These are phyloP conservation scores for Cyclotella atomus DNA, from an alignment of 108 stramenopile genomes.

Conservation along the genomic window DNA sequence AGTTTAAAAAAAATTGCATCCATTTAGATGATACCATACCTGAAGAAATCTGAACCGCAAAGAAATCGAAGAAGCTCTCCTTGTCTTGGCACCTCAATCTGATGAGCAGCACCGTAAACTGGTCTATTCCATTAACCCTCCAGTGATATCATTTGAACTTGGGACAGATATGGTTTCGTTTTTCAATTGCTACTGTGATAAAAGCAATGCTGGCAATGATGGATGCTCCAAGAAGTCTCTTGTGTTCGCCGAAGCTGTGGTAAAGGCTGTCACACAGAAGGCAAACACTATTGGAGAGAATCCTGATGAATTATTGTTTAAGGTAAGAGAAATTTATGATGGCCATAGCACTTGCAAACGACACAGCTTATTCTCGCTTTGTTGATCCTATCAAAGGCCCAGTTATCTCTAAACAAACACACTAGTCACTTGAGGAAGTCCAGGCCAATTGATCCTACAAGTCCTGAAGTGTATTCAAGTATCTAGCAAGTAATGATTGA, in stretches of 20 bases:
- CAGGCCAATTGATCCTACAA: background rate
- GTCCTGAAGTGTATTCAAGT: constrained; percentile 14
- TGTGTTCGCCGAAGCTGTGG: background rate
- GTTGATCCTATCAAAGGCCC: background rate
- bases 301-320: background rate
- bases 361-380: background rate
- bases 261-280: constrained; percentile 7
- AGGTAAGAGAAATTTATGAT: constrained; percentile 11
- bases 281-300: background rate
- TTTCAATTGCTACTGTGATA: constrained; percentile 9
- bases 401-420: background rate
- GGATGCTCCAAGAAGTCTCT: constrained; percentile 8
- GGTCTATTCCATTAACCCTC: background rate
- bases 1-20: too few relatives aligned
- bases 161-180: constrained; percentile 7
- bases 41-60: constrained; percentile 11
- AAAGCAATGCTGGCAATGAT: constrained; percentile 12
- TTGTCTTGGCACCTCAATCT: constrained; percentile 10
- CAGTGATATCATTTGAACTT: constrained; percentile 7
- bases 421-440: constrained; percentile 12
- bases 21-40: constrained; percentile 2
- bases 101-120: constrained; percentile 5
- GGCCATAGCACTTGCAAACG: background rate
- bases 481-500: constrained; percentile 2
- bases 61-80: constrained; percentile 9